These are phyloP conservation scores for Nicotiana paniculata DNA, from an alignment of 257 asterid species.

Conservation along the genomic window DNA sequence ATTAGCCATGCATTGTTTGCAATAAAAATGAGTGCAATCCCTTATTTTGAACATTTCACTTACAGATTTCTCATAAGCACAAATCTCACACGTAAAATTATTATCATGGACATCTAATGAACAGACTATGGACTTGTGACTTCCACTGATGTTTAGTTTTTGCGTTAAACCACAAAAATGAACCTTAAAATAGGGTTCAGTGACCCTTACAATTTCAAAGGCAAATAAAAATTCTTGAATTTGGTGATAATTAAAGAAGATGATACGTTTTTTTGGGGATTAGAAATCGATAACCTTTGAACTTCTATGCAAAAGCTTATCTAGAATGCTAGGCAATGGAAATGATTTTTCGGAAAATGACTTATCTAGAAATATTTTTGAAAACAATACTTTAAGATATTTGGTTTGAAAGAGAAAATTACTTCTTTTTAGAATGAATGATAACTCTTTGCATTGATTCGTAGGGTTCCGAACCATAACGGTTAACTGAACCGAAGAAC, in stretches of 20 bases:
- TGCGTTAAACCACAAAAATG: background rate
- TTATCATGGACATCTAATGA: background rate
- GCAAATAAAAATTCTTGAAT: background rate
- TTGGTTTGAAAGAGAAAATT: too few relatives aligned
- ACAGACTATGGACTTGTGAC: background rate
- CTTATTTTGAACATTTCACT: constrained; percentile 18
- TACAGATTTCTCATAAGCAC: constrained; percentile 37
- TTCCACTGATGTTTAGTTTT: background rate
- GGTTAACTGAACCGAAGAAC: too few relatives aligned
- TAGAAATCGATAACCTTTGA: background rate
- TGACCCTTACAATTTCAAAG: background rate
- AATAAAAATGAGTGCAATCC: constrained; percentile 46
- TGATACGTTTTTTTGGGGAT: background rate
- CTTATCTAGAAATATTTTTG: too few relatives aligned
- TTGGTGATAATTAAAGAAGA: background rate
- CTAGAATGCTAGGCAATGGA: too few relatives aligned
- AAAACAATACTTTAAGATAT: too few relatives aligned
- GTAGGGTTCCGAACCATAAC: too few relatives aligned
- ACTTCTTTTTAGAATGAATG: too few relatives aligned
- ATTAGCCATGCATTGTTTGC: constrained; percentile 35
- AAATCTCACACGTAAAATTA: constrained; percentile 43
- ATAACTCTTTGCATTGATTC: too few relatives aligned
- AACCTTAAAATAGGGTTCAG: background rate
- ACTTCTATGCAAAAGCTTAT: background rate
- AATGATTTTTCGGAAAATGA: too few relatives aligned